These are phyloP conservation scores for Apophysomyces sp. DNA, from an alignment of 371 early-diverging fungal genomes.

Conservation along the genomic window DNA sequence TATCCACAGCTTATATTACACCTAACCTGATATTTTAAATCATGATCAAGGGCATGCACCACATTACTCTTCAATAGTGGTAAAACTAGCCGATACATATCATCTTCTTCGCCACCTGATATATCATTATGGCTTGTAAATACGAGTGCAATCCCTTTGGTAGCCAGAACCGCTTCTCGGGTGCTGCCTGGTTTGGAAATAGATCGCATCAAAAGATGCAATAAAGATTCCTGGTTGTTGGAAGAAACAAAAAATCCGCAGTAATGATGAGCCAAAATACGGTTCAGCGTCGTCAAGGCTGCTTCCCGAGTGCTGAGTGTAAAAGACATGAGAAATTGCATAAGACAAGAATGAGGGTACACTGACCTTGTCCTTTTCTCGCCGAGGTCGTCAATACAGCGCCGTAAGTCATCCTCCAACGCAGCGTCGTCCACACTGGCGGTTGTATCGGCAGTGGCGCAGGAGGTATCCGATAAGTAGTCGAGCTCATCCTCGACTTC, in stretches of 20 bases:
- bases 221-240: slow-evolving; percentile 16
- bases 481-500: slow-evolving; percentile 20
- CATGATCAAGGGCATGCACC: slow-evolving; percentile 30
- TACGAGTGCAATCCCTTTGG: slow-evolving; percentile 53
- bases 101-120: slow-evolving; percentile 49
- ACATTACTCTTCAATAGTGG: slow-evolving; percentile 47
- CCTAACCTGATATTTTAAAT: slow-evolving; percentile 44
- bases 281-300: slow-evolving; percentile 20
- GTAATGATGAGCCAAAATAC: slow-evolving; percentile 17
- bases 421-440: slow-evolving; percentile 4
- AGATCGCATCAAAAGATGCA: slow-evolving; percentile 59
- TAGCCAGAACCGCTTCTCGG: slow-evolving; percentile 56
- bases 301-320: slow-evolving; percentile 16
- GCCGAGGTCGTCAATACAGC: slow-evolving; percentile 14
- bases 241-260: slow-evolving; percentile 18
- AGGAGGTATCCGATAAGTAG: slow-evolving; percentile 5
- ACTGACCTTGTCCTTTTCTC: slow-evolving; percentile 16
- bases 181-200: slow-evolving; percentile 54
- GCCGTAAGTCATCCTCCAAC: slow-evolving; percentile 11
- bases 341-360: background rate
- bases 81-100: slow-evolving; percentile 50
- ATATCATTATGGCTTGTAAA: slow-evolving; percentile 66
- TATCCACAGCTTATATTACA: background rate
- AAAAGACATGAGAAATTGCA: background rate
- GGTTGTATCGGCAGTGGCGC: slow-evolving; percentile 3